Evolutionary conservation across 257 asterid species (phyloP), one percentile per base, ranked within the genome.

Genomic region (Scutellaria barbata): DNA sequence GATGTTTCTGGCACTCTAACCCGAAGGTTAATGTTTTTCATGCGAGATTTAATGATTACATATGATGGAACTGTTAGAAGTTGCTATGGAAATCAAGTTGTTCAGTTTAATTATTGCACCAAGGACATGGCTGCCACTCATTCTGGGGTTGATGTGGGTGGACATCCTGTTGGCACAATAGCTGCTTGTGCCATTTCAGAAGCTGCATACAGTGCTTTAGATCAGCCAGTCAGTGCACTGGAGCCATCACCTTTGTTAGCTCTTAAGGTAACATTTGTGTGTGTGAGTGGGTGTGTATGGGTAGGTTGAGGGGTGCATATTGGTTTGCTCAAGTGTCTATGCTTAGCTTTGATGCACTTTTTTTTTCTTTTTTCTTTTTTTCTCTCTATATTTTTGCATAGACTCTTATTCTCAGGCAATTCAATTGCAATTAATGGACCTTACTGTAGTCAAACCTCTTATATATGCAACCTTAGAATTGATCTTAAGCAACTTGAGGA

Each of bases 131-230:
- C 68, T 47, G 55, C 59, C 42, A 41, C 53, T 10, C 41, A 35
- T 54, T 53, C 48, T 58, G 79, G 72, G 73, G 74, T 68, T 72
- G 55, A 22, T 68, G 68, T 43, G 72, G 94, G 86, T 70, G 98
- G 96, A 48, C 94, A 83, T 78, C 95, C 99, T 48, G 98, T 92
- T 81, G 99, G 99, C 47, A 75, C 97, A 45, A 72, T 89, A 85
- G 98, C 99, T 58, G 99, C 96, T 51, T 88, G 96, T 84, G 99
- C 99, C 65, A 76, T 95, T 68, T 82, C 95, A 10, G 99, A 95
- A 85, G 93, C 91, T 72, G 90, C 96, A 48, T 95, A 95, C 80
- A 84, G 99, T 92, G 99, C 99, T 71, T 76, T 95, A 81, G 98
- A 95, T 87, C 96, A 85, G 80, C 99, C 99, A 37, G 80, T 88